A percentile compares a stretch with the other conserved stretches of the same genome.
Conservation (phyloP, 345 rosid species). For the Anacardium occidentale region DNA sequence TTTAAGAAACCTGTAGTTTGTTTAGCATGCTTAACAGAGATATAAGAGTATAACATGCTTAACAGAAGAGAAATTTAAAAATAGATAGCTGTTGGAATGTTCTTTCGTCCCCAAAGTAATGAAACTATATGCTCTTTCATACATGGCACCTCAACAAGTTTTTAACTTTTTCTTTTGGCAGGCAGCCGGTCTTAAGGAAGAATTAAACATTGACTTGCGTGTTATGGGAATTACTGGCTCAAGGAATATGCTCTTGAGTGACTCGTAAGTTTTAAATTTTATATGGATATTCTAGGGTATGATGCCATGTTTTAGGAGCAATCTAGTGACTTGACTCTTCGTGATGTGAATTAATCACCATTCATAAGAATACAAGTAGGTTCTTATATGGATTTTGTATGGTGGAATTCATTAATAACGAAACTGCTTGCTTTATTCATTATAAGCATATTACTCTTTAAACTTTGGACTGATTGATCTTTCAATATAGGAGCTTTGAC, state of each 20-base stretch:
- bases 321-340: too few relatives aligned
- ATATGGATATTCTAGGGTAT: slow-evolving; percentile 2
- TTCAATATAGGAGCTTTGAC: slow-evolving; percentile 66
- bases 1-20: too few relatives aligned
- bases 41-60: background rate
- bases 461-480: background rate
- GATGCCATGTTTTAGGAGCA: background rate
- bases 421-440: too few relatives aligned
- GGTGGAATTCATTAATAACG: too few relatives aligned
- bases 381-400: too few relatives aligned
- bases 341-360: too few relatives aligned
- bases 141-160: background rate
- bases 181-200: slow-evolving; percentile 91
- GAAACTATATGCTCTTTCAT: too few relatives aligned
- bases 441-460: background rate
- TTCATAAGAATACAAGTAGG: too few relatives aligned
- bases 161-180: slow-evolving; percentile 32
- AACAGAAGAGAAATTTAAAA: background rate
- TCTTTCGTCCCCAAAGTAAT: too few relatives aligned
- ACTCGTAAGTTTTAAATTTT: slow-evolving; percentile 54
- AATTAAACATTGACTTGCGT: slow-evolving; percentile 91
- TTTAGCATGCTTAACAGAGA: too few relatives aligned
- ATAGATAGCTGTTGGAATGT: too few relatives aligned
- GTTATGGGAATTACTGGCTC: slow-evolving; percentile 93
- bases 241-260: slow-evolving; percentile 75